Evolutionary conservation across 345 rosid genomes (phyloP).

Genomic region (Gossypium thurberi): DNA sequence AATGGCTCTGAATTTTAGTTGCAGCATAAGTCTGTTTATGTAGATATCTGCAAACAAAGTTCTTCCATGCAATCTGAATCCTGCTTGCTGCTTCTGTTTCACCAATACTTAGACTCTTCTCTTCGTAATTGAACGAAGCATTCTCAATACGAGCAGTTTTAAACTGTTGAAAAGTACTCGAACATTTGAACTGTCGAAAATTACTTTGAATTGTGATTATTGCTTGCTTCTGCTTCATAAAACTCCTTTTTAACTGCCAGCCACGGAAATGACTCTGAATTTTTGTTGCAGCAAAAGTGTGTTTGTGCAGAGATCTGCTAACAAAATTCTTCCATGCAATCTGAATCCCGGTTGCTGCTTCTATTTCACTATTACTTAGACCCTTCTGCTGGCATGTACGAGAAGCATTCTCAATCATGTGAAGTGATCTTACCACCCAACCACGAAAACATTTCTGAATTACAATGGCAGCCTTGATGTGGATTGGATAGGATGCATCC

Average conservation of each 20-base stretch:
- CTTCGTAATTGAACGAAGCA: constrained; percentile 9
- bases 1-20: constrained; percentile 37
- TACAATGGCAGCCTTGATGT: constrained; percentile 20
- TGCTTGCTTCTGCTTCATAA: constrained; percentile 31
- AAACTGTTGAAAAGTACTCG: constrained; percentile 18
- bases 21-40: constrained; percentile 33
- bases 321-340: constrained; percentile 43
- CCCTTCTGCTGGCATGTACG: constrained; percentile 6
- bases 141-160: neutral
- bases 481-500: constrained; percentile 14
- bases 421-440: constrained; percentile 16
- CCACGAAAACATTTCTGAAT: constrained; percentile 20
- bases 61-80: constrained; percentile 61
- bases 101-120: constrained; percentile 10
- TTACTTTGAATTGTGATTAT: constrained; percentile 36
- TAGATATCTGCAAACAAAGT: constrained; percentile 18
- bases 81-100: constrained; percentile 39
- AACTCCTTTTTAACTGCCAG: constrained; percentile 39
- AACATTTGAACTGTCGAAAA: constrained; percentile 27
- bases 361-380: constrained; percentile 20
- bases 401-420: constrained; percentile 11
- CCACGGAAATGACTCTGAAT: constrained; percentile 38
- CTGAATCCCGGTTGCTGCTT: constrained; percentile 56
- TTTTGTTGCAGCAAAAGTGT: constrained; percentile 40
- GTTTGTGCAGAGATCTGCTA: constrained; percentile 13